Conservation (phyloP, 1,284 basidiomycete species). For the Ustilago vetiveriae region DNA sequence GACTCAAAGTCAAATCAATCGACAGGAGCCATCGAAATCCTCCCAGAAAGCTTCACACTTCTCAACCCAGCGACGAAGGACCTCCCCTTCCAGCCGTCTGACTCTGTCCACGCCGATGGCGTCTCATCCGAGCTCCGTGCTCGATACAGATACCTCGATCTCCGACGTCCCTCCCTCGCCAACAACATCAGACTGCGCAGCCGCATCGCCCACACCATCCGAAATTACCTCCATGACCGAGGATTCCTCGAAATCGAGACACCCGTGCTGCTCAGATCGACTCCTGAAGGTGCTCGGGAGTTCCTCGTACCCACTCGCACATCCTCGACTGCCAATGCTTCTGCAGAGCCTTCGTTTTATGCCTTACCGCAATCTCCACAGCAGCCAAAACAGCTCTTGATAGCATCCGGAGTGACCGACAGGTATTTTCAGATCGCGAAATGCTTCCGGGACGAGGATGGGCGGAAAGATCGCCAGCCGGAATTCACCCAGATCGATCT, state of each 20-base stretch:
- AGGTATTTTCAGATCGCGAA: slow-evolving; percentile 90
- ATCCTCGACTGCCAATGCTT: slow-evolving; percentile 47
- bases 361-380: slow-evolving; percentile 93
- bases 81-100: slow-evolving; percentile 84
- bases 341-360: slow-evolving; percentile 76
- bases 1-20: slow-evolving; percentile 36
- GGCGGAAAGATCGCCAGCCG: slow-evolving; percentile 90
- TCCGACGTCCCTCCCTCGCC: slow-evolving; percentile 78
- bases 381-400: slow-evolving; percentile 92
- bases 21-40: slow-evolving; percentile 82
- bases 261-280: slow-evolving; percentile 88
- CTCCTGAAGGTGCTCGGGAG: slow-evolving; percentile 92
- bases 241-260: slow-evolving; percentile 91
- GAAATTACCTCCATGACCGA: slow-evolving; percentile 78
- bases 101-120: slow-evolving; percentile 75
- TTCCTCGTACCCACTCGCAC: slow-evolving; percentile 88
- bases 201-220: slow-evolving; percentile 79
- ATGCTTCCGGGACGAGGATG: slow-evolving; percentile 95
- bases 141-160: slow-evolving; percentile 85
- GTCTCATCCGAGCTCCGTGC: slow-evolving; percentile 73
- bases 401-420: slow-evolving; percentile 88
- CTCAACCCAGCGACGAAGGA: slow-evolving; percentile 78
- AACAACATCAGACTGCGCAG: slow-evolving; percentile 82
- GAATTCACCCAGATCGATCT: slow-evolving; percentile 97
- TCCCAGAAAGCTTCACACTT: slow-evolving; percentile 76